These are phyloP conservation scores for Calonectria montana DNA, from an alignment of 2,329 filamentous ascomycete species.

Conservation along the genomic window DNA sequence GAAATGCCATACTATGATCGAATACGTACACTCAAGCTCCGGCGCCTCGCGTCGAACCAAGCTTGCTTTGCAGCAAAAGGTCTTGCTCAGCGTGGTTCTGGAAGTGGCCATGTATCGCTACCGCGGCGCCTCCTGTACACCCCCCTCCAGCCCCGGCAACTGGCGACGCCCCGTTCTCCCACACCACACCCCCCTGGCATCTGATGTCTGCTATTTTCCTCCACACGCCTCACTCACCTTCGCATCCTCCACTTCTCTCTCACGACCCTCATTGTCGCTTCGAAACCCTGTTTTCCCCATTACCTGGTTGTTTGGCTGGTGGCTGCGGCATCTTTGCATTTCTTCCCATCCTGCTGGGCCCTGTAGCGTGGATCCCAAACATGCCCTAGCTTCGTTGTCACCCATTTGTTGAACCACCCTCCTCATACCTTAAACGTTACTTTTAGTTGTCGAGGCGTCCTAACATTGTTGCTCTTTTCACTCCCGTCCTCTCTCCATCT, in stretches of 20 bases:
- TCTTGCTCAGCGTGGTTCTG: conserved; percentile 23
- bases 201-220: conserved; percentile 35
- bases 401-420: conserved; percentile 12
- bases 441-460: conserved; percentile 12
- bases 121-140: conserved; percentile 19
- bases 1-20: background rate
- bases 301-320: conserved; percentile 36
- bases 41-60: conserved; percentile 17
- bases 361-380: conserved; percentile 32
- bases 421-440: conserved; percentile 13
- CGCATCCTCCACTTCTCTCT: conserved; percentile 30
- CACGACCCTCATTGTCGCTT: conserved; percentile 36
- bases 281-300: conserved; percentile 31
- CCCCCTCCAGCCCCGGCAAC: conserved; percentile 29
- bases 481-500: background rate
- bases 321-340: conserved; percentile 36
- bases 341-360: conserved; percentile 34
- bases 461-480: background rate
- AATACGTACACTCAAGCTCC: conserved; percentile 9
- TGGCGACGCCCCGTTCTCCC: conserved; percentile 30
- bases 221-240: conserved; percentile 31
- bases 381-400: conserved; percentile 30
- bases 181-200: conserved; percentile 32
- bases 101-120: conserved; percentile 31
- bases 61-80: conserved; percentile 9